Evolutionary conservation across 495 filamentous ascomycete genomes (phyloP).

Genomic region (Echria macrotheca): DNA sequence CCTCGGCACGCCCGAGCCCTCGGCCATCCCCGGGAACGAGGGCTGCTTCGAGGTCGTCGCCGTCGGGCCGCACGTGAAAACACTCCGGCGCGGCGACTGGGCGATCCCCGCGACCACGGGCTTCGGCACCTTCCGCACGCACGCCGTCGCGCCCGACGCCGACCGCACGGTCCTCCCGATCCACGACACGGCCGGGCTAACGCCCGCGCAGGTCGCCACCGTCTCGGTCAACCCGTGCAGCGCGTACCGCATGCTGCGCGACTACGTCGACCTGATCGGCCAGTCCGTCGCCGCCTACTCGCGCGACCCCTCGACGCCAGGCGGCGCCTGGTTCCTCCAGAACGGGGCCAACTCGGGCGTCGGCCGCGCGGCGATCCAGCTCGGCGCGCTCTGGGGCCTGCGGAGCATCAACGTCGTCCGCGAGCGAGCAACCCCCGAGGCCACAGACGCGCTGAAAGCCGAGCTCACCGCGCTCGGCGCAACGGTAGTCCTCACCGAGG

Average conservation of each 20-base stretch:
- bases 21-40: conserved; percentile 69
- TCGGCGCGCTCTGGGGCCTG: conserved; percentile 76
- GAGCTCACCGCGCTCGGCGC: conserved; percentile 71
- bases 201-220: conserved; percentile 69
- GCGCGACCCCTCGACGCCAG: conserved; percentile 20
- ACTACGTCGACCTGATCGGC: conserved; percentile 57
- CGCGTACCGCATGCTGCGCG: conserved; percentile 85
- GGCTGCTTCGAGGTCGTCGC: conserved; percentile 80
- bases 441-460: conserved; percentile 59
- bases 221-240: conserved; percentile 89
- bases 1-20: conserved; percentile 68
- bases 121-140: conserved; percentile 91
- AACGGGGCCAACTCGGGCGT: conserved; percentile 95
- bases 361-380: conserved; percentile 80
- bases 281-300: conserved; percentile 28
- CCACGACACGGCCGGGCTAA: conserved; percentile 51
- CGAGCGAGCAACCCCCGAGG: conserved; percentile 53
- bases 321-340: conserved; percentile 87
- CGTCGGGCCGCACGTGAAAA: conserved; percentile 52
- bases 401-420: conserved; percentile 83
- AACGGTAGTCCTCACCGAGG: conserved; percentile 74
- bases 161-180: conserved; percentile 61
- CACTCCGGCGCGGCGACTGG: conserved; percentile 68
- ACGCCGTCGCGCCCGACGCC: conserved; percentile 60
- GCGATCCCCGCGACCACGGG: conserved; percentile 76